Evolutionary conservation across 2,329 filamentous ascomycete species (phyloP).

Genomic region (Fusarium dlaminii): DNA sequence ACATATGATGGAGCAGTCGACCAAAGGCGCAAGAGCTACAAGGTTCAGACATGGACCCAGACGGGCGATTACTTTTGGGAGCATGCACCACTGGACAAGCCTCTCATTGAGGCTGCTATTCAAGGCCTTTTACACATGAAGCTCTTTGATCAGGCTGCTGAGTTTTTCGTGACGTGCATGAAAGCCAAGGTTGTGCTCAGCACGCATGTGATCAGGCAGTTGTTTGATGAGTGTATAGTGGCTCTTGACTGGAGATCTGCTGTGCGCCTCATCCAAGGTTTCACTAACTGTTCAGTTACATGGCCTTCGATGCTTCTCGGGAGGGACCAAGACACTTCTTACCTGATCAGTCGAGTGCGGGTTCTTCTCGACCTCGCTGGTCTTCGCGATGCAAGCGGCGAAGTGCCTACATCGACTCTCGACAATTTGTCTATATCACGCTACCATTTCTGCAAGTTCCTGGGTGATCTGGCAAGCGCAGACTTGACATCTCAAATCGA

Average conservation of each 20-base stretch:
- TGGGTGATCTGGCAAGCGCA: constrained; percentile 34
- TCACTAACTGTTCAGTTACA: constrained; percentile 38
- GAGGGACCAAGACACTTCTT: constrained; percentile 33
- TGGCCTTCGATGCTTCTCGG: constrained; percentile 41
- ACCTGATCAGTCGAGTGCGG: constrained; percentile 46
- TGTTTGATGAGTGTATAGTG: constrained; percentile 55
- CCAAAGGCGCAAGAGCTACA: constrained; percentile 40
- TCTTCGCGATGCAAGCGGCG: constrained; percentile 19
- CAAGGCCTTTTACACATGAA: constrained; percentile 59
- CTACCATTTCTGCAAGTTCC: constrained; percentile 32
- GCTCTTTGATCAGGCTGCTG: constrained; percentile 55
- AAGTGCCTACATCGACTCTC: constrained; percentile 25
- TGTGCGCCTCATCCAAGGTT: constrained; percentile 44
- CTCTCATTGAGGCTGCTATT: constrained; percentile 58
- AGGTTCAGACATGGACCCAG: constrained; percentile 33
- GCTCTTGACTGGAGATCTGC: constrained; percentile 53
- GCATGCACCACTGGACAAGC: constrained; percentile 50
- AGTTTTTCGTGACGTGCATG: constrained; percentile 54
- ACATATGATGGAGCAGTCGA: constrained; percentile 43
- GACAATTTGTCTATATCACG: constrained; percentile 42
- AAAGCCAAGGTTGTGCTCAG: constrained; percentile 47
- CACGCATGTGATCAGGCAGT: constrained; percentile 45
- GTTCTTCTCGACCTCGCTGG: constrained; percentile 52
- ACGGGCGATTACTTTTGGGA: constrained; percentile 52
- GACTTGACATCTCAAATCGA: constrained; percentile 17